Percentiles rank a stretch among this genome's conserved stretches.
These are phyloP conservation scores for Coniochaeta hoffmannii DNA, from an alignment of 2,329 filamentous ascomycete genomes.

Conservation along the genomic window DNA sequence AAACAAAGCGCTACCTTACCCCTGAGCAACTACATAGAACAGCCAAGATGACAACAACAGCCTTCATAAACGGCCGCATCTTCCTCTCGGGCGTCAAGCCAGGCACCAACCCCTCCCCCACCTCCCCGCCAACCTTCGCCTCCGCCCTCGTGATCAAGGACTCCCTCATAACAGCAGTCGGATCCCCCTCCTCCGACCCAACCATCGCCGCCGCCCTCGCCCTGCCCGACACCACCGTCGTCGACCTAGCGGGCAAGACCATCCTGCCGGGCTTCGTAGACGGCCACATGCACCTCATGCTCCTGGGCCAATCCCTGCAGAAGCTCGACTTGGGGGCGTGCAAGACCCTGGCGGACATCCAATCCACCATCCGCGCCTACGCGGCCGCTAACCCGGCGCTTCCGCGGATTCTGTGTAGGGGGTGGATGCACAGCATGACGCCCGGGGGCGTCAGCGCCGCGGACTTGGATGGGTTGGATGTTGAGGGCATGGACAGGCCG, in stretches of 20 bases:
- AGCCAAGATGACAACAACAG: constrained; percentile 9
- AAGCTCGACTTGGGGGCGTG: constrained; percentile 41
- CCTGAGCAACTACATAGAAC: neutral
- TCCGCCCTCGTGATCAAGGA: constrained; percentile 27
- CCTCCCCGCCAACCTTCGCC: constrained; percentile 23
- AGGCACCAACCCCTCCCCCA: constrained; percentile 13
- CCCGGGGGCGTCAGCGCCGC: constrained; percentile 29
- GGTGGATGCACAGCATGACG: constrained; percentile 52
- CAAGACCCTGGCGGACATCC: constrained; percentile 40
- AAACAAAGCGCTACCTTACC: neutral
- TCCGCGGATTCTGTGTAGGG: constrained; percentile 40
- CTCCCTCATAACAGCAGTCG: constrained; percentile 27
- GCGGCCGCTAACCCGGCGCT: constrained; percentile 35
- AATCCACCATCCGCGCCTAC: constrained; percentile 33
- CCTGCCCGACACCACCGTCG: constrained; percentile 9
- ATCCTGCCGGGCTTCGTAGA: constrained; percentile 50
- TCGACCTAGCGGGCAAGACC: constrained; percentile 29
- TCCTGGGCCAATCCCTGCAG: constrained; percentile 45
- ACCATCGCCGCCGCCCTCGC: constrained; percentile 15
- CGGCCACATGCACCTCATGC: constrained; percentile 49
- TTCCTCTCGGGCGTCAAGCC: constrained; percentile 20
- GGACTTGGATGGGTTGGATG: constrained; percentile 41
- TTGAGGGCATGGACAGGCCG: constrained; percentile 34
- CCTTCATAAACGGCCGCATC: constrained; percentile 42
- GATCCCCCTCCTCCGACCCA: constrained; percentile 21